These are phyloP conservation scores for Aspergillus latus DNA, from an alignment of 2,329 filamentous ascomycete genomes.

Conservation along the genomic window DNA sequence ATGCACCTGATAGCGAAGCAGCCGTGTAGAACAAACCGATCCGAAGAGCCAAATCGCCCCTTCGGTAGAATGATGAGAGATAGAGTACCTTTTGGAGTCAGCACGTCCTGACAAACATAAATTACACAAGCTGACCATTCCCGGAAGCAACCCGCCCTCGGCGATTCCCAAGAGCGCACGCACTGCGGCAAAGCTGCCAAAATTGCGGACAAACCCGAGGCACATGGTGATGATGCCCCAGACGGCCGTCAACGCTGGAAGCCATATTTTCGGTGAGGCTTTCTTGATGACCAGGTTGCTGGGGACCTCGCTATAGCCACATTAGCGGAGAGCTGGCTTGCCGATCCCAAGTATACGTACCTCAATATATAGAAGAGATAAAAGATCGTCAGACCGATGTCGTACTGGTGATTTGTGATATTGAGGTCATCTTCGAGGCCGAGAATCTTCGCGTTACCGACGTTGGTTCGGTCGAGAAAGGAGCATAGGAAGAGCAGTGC, in stretches of 20 bases:
- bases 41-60: constrained; percentile 60
- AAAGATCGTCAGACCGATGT: constrained; percentile 63
- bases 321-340: neutral
- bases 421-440: constrained; percentile 59
- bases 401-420: constrained; percentile 63
- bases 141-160: constrained; percentile 66
- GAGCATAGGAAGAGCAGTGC: constrained; percentile 66
- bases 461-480: constrained; percentile 68
- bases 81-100: constrained; percentile 55
- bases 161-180: constrained; percentile 62
- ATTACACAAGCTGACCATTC: constrained; percentile 51
- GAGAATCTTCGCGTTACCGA: constrained; percentile 68
- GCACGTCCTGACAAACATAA: neutral
- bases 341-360: constrained; percentile 32
- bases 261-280: constrained; percentile 60
- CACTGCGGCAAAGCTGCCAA: constrained; percentile 59
- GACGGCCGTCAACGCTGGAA: constrained; percentile 55
- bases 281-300: constrained; percentile 65
- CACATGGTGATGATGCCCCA: constrained; percentile 60
- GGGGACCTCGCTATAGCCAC: constrained; percentile 56
- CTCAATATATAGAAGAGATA: constrained; percentile 61
- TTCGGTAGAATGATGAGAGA: constrained; percentile 61
- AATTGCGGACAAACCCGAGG: constrained; percentile 39
- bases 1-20: constrained; percentile 64
- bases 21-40: constrained; percentile 69